Evolutionary conservation across 1,284 basidiomycete species (phyloP), one percentile per base, ranked within the genome.

Genomic region (Sporisorium sorghi): DNA sequence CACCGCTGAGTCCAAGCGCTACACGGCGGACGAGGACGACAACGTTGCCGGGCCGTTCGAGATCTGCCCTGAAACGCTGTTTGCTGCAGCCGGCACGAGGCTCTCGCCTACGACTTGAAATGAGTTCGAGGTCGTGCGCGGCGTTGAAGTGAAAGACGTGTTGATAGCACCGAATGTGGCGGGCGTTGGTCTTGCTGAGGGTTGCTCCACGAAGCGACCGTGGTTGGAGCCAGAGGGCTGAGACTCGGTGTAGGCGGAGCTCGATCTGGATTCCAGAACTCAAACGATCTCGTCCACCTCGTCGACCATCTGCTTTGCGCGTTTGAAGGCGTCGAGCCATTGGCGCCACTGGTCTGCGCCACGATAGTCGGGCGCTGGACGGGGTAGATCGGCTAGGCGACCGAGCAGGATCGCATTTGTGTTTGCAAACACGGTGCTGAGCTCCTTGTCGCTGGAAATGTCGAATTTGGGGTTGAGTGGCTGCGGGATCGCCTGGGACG

Each of bases 41-140:
- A n/a, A n/a, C n/a, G n/a, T 6, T n/a, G 37, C 37, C 8, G 15
- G 40, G 11, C 30, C n/a, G 14, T 19, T 19, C 3, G 37, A 19
- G 37, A 4, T 40, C 5, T n/a, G 6, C 37, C n/a, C n/a, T 10
- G 37, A 19, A n/a, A 19, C 37, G 37, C n/a, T n/a, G n/a, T 39
- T 19, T 14, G 7, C 14, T 33, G 52, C 30, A 7, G 47, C 48
- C 10, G 48, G 11, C 11, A 44, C 48, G 12, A 63, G 55, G 15
- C 50, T 67, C 39, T 64, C 64, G 33, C 70, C 70, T 1, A 68
- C 51, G 19, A 68, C 52, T 43, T 73, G 64, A n/a, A 63, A 73
- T 0, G 70, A 73, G 48, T 24, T 63, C 6, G 64, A 73, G 1
- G 40, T 28, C 9, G 56, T 46, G 5, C 63, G 50, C 11, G 48